Conservation (phyloP, 1,139 yeast genomes). For the Debaryomyces subglobosus region DNA sequence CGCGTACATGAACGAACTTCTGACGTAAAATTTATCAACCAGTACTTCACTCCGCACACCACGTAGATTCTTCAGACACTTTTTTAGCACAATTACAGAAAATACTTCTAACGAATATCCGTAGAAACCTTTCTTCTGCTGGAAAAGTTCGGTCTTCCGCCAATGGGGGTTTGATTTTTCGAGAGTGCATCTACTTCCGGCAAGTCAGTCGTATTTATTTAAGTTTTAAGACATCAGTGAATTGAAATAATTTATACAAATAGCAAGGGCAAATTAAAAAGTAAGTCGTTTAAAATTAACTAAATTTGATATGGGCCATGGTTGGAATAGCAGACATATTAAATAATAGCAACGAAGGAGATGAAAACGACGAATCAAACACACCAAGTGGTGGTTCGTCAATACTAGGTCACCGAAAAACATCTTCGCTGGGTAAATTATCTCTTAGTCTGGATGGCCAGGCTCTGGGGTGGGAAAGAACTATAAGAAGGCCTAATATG, state of each 20-base stretch:
- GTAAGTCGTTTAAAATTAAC: not conserved
- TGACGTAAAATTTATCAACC: too few species aligned
- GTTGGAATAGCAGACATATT: constrained; percentile 7
- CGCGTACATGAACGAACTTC: too few species aligned
- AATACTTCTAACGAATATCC: too few species aligned
- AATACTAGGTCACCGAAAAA: not conserved
- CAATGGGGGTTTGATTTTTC: not conserved
- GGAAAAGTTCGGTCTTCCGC: not conserved
- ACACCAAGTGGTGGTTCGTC: not conserved
- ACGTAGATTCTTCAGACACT: too few species aligned
- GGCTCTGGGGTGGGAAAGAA: not conserved
- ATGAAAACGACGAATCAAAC: not conserved
- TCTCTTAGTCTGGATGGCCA: not conserved
- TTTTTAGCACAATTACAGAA: not conserved
- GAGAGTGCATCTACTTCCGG: not conserved
- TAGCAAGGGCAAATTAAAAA: not conserved
- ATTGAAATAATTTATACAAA: not conserved
- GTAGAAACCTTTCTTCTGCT: not conserved
- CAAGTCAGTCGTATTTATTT: not conserved
- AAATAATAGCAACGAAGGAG: constrained; percentile 2
- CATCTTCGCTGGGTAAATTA: not conserved
- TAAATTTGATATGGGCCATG: constrained; percentile 1
- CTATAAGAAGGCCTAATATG: constrained; percentile 1
- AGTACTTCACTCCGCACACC: not conserved
- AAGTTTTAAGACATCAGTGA: not conserved